A percentile compares a stretch with the other conserved stretches of the same genome.
These are phyloP conservation scores for Cryphonectria japonica DNA, from an alignment of 2,329 filamentous ascomycete genomes.

Conservation along the genomic window DNA sequence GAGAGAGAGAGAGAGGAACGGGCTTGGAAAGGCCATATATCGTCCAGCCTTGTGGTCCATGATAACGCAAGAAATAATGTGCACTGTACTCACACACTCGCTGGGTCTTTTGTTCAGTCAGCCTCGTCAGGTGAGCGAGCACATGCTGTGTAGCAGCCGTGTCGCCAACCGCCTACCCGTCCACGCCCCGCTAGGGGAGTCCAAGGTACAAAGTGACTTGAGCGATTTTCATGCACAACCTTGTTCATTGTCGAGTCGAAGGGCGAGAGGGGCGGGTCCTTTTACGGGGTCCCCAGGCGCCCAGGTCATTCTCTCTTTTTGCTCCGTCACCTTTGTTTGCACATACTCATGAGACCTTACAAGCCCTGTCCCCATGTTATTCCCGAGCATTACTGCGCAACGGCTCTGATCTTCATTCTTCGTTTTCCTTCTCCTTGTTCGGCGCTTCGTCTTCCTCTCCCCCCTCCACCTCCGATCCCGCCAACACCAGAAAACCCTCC, in stretches of 20 bases:
- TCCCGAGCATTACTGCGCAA: slow-evolving; percentile 12
- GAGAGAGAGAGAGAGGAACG: too few species aligned
- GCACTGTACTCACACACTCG: too few species aligned
- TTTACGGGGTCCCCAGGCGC: slow-evolving; percentile 1
- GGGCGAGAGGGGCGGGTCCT: background rate
- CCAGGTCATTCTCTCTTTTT: background rate
- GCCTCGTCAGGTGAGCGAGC: background rate
- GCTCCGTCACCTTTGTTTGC: background rate
- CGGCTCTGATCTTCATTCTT: background rate
- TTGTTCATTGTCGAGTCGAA: background rate
- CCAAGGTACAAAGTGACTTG: background rate
- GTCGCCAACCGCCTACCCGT: background rate
- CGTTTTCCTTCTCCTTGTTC: background rate
- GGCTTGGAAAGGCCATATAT: too few species aligned
- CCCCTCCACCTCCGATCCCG: background rate
- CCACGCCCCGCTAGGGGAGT: background rate
- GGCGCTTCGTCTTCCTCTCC: background rate
- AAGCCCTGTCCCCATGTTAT: slow-evolving; percentile 5
- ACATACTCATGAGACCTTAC: background rate
- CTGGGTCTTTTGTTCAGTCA: background rate
- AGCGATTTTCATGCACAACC: slow-evolving; percentile 8
- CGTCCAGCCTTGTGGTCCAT: too few species aligned
- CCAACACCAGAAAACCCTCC: background rate
- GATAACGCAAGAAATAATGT: background rate
- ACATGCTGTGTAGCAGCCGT: background rate